Evolutionary conservation across 2,329 filamentous ascomycete genomes (phyloP).

Genomic region (Colletotrichum tofieldiae): DNA sequence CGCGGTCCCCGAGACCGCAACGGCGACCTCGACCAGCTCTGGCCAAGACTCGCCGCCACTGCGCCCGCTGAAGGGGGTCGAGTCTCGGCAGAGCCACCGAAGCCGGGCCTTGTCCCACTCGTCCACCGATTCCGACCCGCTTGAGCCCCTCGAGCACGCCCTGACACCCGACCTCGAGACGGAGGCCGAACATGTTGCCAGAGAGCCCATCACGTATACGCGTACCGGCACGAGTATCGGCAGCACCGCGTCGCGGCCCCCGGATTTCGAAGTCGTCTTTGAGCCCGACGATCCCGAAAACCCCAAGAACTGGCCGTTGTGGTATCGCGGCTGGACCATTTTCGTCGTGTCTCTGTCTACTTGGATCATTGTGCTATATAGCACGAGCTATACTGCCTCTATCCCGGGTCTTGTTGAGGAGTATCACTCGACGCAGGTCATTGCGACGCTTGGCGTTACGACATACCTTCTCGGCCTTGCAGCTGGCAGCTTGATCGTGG

Average conservation of each 20-base stretch:
- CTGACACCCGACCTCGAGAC: conserved; percentile 56
- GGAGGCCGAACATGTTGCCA: conserved; percentile 56
- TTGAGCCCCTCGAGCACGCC: conserved; percentile 56
- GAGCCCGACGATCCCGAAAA: conserved; percentile 74
- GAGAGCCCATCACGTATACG: conserved; percentile 57
- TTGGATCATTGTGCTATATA: conserved; percentile 77
- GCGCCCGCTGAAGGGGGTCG: conserved; percentile 20
- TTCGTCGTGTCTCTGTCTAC: conserved; percentile 63
- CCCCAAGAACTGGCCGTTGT: conserved; percentile 77
- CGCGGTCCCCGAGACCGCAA: conserved; percentile 31
- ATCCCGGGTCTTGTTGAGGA: conserved; percentile 78
- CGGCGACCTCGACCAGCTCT: conserved; percentile 25
- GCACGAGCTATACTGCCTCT: conserved; percentile 83
- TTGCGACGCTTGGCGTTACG: conserved; percentile 83
- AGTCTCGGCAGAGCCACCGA: conserved; percentile 35
- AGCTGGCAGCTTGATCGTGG: conserved; percentile 79
- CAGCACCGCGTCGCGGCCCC: conserved; percentile 61
- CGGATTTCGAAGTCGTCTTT: conserved; percentile 83
- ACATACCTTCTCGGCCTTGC: conserved; percentile 85
- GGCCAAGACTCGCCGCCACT: conserved; percentile 38
- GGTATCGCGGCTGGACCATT: conserved; percentile 60
- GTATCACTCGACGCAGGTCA: conserved; percentile 72
- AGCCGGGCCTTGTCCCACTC: conserved; percentile 30
- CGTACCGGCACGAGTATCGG: conserved; percentile 57
- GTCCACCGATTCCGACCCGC: conserved; percentile 42